Percentiles rank a stretch among this genome's conserved stretches.
These are phyloP conservation scores for Neckera pumila DNA, from an alignment of 225 moss, liverwort and hornwort species.

Conservation along the genomic window DNA sequence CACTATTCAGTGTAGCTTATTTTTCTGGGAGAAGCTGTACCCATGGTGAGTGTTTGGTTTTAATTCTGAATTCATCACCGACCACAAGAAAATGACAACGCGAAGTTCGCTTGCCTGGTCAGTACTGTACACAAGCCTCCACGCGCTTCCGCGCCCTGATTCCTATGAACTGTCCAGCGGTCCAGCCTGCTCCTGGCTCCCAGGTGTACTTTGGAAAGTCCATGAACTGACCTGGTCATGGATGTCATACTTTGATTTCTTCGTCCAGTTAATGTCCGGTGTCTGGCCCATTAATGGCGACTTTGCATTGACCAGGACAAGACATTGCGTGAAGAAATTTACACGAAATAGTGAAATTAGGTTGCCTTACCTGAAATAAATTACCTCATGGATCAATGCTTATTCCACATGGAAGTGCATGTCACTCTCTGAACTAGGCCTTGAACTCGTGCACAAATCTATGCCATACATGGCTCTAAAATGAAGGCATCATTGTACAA, in stretches of 20 bases:
- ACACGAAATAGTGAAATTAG: too few relatives aligned
- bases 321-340: background rate
- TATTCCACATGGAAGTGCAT: too few relatives aligned
- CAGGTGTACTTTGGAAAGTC: background rate
- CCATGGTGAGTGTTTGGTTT: background rate
- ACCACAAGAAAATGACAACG: too few relatives aligned
- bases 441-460: too few relatives aligned
- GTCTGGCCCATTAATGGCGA: background rate
- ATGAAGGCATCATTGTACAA: too few relatives aligned
- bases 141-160: background rate
- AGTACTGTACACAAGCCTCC: background rate
- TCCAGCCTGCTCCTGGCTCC: background rate
- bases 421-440: too few relatives aligned
- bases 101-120: background rate
- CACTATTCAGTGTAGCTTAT: background rate
- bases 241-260: background rate
- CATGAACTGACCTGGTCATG: background rate
- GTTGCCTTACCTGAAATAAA: too few relatives aligned
- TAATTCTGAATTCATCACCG: background rate
- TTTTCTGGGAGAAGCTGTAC: background rate
- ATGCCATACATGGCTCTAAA: too few relatives aligned
- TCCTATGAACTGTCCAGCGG: background rate
- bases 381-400: too few relatives aligned
- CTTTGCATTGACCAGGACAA: background rate
- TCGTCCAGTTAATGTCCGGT: background rate